A percentile compares a stretch with the other conserved stretches of the same genome.
phyloP scores from a whole-genome alignment of 805 yeast species.

The Yamadazyma ubonensis region DNA sequence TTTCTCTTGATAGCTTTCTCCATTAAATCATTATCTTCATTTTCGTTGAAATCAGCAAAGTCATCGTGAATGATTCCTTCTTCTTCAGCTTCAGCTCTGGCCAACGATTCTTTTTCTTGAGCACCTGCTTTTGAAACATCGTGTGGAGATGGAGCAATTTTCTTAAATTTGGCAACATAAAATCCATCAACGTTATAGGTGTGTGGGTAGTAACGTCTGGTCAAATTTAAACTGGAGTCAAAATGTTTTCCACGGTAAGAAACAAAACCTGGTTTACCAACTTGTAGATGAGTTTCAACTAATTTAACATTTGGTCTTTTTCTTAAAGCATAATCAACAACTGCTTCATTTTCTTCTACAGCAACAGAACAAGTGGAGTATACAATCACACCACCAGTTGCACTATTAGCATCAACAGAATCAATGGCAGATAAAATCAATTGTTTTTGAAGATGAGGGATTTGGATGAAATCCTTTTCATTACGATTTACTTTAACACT shows the following conservation, averaged over 20 bases:
- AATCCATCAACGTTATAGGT: conserved; percentile 98
- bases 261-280: conserved; percentile 95
- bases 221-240: conserved; percentile 69
- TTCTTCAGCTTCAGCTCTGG: conserved; percentile 78
- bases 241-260: conserved; percentile 91
- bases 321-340: conserved; percentile 94
- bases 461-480: conserved; percentile 93
- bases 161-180: conserved; percentile 94
- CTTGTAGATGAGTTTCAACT: conserved; percentile 87
- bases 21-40: conserved; percentile 72
- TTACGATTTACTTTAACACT: conserved; percentile 91
- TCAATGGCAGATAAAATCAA: conserved; percentile 91
- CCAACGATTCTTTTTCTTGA: conserved; percentile 74
- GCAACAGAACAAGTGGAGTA: conserved; percentile 98
- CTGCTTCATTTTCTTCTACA: conserved; percentile 98
- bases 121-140: conserved; percentile 88
- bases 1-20: conserved; percentile 63
- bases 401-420: conserved; percentile 89
- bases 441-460: conserved; percentile 96
- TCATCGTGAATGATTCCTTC: conserved; percentile 84
- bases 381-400: conserved; percentile 91
- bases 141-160: conserved; percentile 81
- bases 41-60: conserved; percentile 77
- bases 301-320: conserved; percentile 95
- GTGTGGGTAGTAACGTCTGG: conserved; percentile 97